Conservation (phyloP, 768 basidiomycete genomes). For the Chalciporus pseudorubinellus region DNA sequence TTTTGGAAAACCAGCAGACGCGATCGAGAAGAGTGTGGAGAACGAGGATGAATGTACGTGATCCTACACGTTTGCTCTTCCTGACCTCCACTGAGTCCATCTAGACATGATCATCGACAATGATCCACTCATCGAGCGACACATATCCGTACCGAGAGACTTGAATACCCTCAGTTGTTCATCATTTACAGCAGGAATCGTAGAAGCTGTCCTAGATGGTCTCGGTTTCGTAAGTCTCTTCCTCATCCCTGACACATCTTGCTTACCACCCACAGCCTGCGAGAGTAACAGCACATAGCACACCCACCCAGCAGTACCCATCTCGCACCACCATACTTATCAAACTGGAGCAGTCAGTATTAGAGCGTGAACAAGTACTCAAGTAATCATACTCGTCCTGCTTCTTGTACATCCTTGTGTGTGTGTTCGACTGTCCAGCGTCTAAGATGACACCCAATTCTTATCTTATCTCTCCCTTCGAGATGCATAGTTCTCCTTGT, state of each 20-base stretch:
- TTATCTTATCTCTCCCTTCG: constrained; percentile 15
- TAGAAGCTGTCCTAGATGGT: constrained; percentile 94
- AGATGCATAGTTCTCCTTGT: background rate
- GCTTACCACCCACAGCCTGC: constrained; percentile 65
- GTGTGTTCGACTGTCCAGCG: background rate
- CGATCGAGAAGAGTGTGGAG: constrained; percentile 93
- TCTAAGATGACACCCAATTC: constrained; percentile 3
- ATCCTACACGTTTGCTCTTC: background rate
- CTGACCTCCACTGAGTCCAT: constrained; percentile 4
- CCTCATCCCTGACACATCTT: background rate
- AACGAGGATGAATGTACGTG: constrained; percentile 90
- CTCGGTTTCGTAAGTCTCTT: constrained; percentile 79
- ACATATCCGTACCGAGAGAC: constrained; percentile 92
- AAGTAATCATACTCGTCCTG: constrained; percentile 44
- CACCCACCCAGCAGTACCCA: constrained; percentile 77
- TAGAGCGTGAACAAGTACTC: constrained; percentile 91
- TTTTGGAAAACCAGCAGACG: constrained; percentile 92
- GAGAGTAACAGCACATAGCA: constrained; percentile 93
- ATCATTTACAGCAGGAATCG: constrained; percentile 96
- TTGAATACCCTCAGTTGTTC: constrained; percentile 93
- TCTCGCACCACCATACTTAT: constrained; percentile 94
- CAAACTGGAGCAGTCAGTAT: constrained; percentile 89
- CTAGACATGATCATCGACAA: constrained; percentile 98
- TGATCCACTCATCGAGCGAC: constrained; percentile 85
- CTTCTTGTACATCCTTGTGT: constrained; percentile 5